Evolutionary conservation across 2,329 filamentous ascomycete species (phyloP), one percentile per base, ranked within the genome.

Genomic region (Trichoderma asperellum): DNA sequence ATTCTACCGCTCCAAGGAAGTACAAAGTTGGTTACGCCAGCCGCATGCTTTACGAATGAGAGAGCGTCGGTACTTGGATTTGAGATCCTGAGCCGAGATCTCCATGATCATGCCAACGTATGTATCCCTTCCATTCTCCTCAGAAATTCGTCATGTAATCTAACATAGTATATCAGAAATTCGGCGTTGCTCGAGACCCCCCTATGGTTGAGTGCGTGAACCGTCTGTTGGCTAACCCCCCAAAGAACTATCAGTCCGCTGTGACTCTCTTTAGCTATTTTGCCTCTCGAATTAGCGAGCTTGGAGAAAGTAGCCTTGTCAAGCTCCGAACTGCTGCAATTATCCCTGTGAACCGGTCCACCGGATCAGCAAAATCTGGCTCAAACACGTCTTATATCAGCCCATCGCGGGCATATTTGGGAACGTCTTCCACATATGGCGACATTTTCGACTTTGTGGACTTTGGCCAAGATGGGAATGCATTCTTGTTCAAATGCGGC

Each of bases 401-500:
- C 18, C 95, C 96, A 5, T 87, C 86, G 57, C 85, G 89, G 52
- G 94, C 91, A 72, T 99, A 97, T 77, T 84, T 99, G 2, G 96
- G 96, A 10, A 90, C 73, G 34, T 89, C 86, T 6, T 78, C 81
- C 2, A 85, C 84, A 8, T 99, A 96, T 75, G 91, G 89, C 12
- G 92, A 97, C 37, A 96, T 99, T 37, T 97, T 99, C 73, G 94
- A 98, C 77, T 99, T 97, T 79, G 94, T 98, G 16, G 92, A 98
- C 77, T 99, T 97, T 81, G 94, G 95, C 0, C 82, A 86, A 40
- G 90, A 95, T 76, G 95, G 93, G 2, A 98, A 98, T 75, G 85
- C 91, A 0, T 99, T 99, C 75, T 82, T 99, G 21, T 88, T 94
- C 74, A 92, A 92, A 71, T 93, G 94, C 72, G 96, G 96, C 11